phyloP scores from a whole-genome alignment of 2,329 filamentous ascomycete genomes.

The Scolecobasidium constrictum region DNA sequence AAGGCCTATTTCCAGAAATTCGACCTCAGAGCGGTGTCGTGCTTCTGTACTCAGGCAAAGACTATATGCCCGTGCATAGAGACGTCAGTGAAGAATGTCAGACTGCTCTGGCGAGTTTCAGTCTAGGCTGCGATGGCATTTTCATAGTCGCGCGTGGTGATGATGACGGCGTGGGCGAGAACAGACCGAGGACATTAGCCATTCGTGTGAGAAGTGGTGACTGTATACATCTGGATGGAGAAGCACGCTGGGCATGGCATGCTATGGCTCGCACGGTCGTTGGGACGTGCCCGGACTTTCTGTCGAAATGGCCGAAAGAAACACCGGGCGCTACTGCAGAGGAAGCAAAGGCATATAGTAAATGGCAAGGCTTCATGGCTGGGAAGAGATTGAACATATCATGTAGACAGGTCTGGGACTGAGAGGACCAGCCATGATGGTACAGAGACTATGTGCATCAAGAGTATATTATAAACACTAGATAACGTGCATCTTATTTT shows the following conservation, averaged over 20 bases:
- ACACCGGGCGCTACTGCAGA: slow-evolving; percentile 11
- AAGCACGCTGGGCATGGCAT: slow-evolving; percentile 85
- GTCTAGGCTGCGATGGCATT: slow-evolving; percentile 78
- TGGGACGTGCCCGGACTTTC: slow-evolving; percentile 64
- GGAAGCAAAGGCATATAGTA: slow-evolving; percentile 37
- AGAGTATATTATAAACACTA: too few relatives aligned
- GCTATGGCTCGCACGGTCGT: slow-evolving; percentile 80
- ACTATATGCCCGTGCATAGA: slow-evolving; percentile 84
- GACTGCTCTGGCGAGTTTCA: slow-evolving; percentile 71
- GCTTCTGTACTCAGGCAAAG: slow-evolving; percentile 83
- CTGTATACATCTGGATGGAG: slow-evolving; percentile 77
- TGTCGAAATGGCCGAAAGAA: slow-evolving; percentile 62
- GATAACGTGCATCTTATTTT: too few relatives aligned
- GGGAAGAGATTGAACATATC: slow-evolving; percentile 86
- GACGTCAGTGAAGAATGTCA: slow-evolving; percentile 83
- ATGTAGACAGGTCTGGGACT: slow-evolving; percentile 73
- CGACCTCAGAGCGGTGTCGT: slow-evolving; percentile 81
- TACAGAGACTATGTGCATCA: too few relatives aligned
- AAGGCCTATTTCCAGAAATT: slow-evolving; percentile 63
- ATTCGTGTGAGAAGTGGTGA: slow-evolving; percentile 73
- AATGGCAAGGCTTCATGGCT: slow-evolving; percentile 80
- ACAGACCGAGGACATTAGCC: slow-evolving; percentile 19
- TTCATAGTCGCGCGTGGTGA: slow-evolving; percentile 64
- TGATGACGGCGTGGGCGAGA: slow-evolving; percentile 2
- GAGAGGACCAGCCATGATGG: too few relatives aligned